Base-by-base conservation (phyloP, 2,329 filamentous ascomycete genomes). In the Zasmidium citrigriseum region DNA sequence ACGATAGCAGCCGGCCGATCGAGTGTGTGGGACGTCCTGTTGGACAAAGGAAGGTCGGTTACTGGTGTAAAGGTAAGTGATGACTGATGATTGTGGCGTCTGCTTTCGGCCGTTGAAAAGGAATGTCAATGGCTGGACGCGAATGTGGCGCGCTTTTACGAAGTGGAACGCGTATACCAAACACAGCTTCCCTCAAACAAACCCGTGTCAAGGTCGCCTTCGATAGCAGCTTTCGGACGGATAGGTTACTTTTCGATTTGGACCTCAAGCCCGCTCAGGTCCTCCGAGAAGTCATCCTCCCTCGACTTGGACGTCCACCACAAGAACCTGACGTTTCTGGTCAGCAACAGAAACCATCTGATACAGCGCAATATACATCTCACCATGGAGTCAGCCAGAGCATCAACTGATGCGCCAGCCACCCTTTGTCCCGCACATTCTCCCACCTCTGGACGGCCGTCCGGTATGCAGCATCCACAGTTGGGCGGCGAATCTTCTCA, bases 301-400 rank as follows among this genome's bases (percentile, higher is more conserved):
- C 27, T 34, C 7, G 27, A 34, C 27, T 34, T 34, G 7, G 27
- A 34, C 14, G 27, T 34, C 27, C 27, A 34, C 27, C 27, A 34
- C 27, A 34, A 34, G 27, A 34, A 34, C 27, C 27, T n/a, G n/a
- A n/a, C n/a, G n/a, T n/a, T n/a, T n/a, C n/a, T n/a, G n/a, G n/a
- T n/a, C n/a, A n/a, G n/a, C n/a, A n/a, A n/a, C n/a, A n/a, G n/a
- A n/a, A n/a, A n/a, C n/a, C n/a, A n/a, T n/a, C n/a, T n/a, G n/a
- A n/a, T n/a, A n/a, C n/a, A n/a, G n/a, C n/a, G n/a, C n/a, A n/a
- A n/a, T n/a, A n/a, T n/a, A n/a, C n/a, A n/a, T n/a, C n/a, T n/a
- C n/a, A 57, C 54, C 54, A 57, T 4, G 54, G 54, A 18, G 54
- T 57, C n/a, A 57, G 11, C 11, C 24, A 24, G 18, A 46, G 29